Conservation (phyloP, 2,329 filamentous ascomycete genomes). For the Alternaria arbusti region DNA sequence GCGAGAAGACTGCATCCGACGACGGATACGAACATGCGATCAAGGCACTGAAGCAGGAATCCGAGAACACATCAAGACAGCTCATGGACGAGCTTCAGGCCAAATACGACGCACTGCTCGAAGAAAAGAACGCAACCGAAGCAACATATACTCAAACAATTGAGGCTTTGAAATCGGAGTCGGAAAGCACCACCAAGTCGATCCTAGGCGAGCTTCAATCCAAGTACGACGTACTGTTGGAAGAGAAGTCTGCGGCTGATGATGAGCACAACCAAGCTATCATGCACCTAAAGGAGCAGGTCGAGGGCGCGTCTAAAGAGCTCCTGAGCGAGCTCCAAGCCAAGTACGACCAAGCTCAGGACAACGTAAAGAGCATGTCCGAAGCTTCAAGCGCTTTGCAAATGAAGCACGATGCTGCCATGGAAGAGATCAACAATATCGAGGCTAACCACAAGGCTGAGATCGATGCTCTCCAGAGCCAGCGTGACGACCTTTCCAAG, state of each 20-base stretch:
- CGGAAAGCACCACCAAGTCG: slow-evolving; percentile 2
- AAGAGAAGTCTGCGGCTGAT: slow-evolving; percentile 24
- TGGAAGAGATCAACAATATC: slow-evolving; percentile 23
- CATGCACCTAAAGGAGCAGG: not conserved
- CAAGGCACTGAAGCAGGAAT: slow-evolving; percentile 32
- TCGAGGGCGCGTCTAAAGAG: slow-evolving; percentile 4
- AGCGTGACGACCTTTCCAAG: slow-evolving; percentile 26
- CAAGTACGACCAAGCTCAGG: slow-evolving; percentile 19
- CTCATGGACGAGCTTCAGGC: slow-evolving; percentile 15
- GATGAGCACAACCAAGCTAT: not conserved
- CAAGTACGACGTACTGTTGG: slow-evolving; percentile 21
- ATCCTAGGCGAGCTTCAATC: slow-evolving; percentile 13
- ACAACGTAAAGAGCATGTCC: slow-evolving; percentile 1
- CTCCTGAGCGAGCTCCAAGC: slow-evolving; percentile 13
- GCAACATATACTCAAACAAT: not conserved
- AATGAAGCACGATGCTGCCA: slow-evolving; percentile 19
- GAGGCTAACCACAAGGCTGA: slow-evolving; percentile 27
- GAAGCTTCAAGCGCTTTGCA: slow-evolving; percentile 13
- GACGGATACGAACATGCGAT: slow-evolving; percentile 33
- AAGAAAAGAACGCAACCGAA: slow-evolving; percentile 3
- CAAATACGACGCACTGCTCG: slow-evolving; percentile 18
- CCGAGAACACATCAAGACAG: slow-evolving; percentile 23
- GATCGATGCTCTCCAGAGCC: slow-evolving; percentile 22
- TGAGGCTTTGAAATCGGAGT: slow-evolving; percentile 7
- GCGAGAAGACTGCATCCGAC: slow-evolving; percentile 36